Conservation (phyloP, 495 filamentous ascomycete genomes). For the Penicillium roqueforti region DNA sequence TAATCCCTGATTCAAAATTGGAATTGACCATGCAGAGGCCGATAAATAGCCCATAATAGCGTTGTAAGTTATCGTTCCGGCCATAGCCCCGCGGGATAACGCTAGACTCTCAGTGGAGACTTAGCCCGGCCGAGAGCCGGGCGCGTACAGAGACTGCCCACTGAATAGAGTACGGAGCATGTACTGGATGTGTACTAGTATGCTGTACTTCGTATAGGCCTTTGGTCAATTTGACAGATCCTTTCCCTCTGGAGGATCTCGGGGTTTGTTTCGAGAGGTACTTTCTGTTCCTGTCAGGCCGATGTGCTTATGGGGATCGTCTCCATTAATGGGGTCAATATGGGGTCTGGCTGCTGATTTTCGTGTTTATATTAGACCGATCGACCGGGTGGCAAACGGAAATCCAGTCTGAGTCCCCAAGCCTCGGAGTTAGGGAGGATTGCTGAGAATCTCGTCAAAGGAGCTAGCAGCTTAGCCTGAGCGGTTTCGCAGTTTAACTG, state of each 20-base stretch:
- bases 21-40: not conserved
- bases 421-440: not conserved
- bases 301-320: not conserved
- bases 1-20: slow-evolving; percentile 4
- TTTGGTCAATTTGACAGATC: not conserved
- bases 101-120: not conserved
- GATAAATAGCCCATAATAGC: slow-evolving; percentile 1
- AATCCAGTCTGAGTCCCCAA: not conserved
- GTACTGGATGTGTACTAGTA: not conserved
- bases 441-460: not conserved
- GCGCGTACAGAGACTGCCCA: not conserved
- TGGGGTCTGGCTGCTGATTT: not conserved
- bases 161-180: not conserved
- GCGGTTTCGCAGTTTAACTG: not conserved
- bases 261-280: not conserved
- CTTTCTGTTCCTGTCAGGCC: not conserved
- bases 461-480: not conserved
- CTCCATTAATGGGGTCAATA: not conserved
- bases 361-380: not conserved
- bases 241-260: not conserved
- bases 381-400: not conserved
- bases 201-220: not conserved
- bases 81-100: not conserved
- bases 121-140: not conserved
- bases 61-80: not conserved